Percentiles rank a stretch among this genome's conserved stretches.
phyloP scores from a whole-genome alignment of 257 asterid genomes.

The Linderniella brevidens region DNA sequence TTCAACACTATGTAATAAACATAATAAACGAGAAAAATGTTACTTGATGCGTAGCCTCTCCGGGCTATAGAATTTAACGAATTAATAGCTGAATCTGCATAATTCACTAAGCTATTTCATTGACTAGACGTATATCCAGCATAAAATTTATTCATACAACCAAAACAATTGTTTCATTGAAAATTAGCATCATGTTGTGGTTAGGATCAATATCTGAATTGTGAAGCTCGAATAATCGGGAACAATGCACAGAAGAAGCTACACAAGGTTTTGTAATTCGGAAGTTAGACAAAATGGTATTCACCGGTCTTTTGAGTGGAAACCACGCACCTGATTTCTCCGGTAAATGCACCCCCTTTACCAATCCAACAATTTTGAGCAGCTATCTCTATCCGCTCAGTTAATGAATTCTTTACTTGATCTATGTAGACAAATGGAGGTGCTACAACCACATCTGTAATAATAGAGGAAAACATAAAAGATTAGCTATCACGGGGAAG shows the following conservation, averaged over 20 bases:
- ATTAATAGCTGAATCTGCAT: no score
- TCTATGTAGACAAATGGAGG: constrained; percentile 95
- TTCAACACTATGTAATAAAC: constrained; percentile 54
- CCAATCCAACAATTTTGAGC: constrained; percentile 97
- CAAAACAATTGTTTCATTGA: no score
- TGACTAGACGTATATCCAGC: no score
- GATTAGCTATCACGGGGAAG: not conserved
- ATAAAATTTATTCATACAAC: no score
- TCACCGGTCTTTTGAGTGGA: not conserved
- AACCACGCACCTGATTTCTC: constrained; percentile 75
- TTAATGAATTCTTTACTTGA: constrained; percentile 66
- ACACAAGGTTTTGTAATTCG: not conserved
- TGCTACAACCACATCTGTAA: constrained; percentile 85
- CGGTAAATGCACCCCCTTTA: constrained; percentile 98
- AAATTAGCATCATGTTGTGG: no score
- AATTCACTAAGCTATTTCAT: no score
- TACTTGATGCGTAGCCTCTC: no score
- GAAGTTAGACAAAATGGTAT: constrained; percentile 1
- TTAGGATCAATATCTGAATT: no score
- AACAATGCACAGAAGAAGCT: no score
- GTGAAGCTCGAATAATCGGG: no score
- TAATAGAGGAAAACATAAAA: constrained; percentile 4
- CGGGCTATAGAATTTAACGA: no score
- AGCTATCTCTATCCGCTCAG: constrained; percentile 62
- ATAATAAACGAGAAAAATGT: no score